Conservation (phyloP, 371 early-diverging fungal species). For the Conidiobolus incongruus region DNA sequence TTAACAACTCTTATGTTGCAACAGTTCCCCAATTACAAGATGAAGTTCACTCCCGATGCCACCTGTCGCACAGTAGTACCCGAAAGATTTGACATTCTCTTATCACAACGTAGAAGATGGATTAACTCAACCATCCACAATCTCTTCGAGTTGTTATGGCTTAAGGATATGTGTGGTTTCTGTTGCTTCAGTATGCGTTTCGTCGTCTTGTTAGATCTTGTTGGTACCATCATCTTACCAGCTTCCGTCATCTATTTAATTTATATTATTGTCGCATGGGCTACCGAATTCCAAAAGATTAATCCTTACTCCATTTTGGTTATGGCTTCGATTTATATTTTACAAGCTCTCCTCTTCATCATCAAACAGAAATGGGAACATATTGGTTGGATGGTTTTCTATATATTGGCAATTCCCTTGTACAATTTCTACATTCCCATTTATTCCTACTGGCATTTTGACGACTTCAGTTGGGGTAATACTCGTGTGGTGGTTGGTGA, state of each 20-base stretch:
- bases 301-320: slow-evolving; percentile 28
- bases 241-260: slow-evolving; percentile 69
- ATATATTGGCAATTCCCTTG: too few species aligned
- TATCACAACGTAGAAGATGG: slow-evolving; percentile 95
- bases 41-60: slow-evolving; percentile 88
- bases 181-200: slow-evolving; percentile 98
- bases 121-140: slow-evolving; percentile 96
- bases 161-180: too few species aligned
- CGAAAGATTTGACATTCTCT: slow-evolving; percentile 71
- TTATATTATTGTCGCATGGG: slow-evolving; percentile 40
- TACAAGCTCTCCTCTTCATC: slow-evolving; percentile 20
- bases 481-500: too few species aligned
- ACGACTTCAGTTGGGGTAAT: too few species aligned
- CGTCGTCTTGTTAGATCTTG: slow-evolving; percentile 77
- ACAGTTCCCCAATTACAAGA: slow-evolving; percentile 87
- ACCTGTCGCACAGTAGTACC: slow-evolving; percentile 92
- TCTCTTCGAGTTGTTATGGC: too few species aligned
- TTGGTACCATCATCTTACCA: slow-evolving; percentile 81
- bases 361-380: too few species aligned
- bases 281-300: slow-evolving; percentile 24
- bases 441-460: too few species aligned
- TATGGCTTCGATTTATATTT: slow-evolving; percentile 20
- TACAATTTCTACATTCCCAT: too few species aligned
- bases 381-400: too few species aligned
- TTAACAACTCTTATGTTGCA: slow-evolving; percentile 96